These are phyloP conservation scores for Ascochyta rabiei DNA, from an alignment of 2,329 filamentous ascomycete genomes.

Conservation along the genomic window DNA sequence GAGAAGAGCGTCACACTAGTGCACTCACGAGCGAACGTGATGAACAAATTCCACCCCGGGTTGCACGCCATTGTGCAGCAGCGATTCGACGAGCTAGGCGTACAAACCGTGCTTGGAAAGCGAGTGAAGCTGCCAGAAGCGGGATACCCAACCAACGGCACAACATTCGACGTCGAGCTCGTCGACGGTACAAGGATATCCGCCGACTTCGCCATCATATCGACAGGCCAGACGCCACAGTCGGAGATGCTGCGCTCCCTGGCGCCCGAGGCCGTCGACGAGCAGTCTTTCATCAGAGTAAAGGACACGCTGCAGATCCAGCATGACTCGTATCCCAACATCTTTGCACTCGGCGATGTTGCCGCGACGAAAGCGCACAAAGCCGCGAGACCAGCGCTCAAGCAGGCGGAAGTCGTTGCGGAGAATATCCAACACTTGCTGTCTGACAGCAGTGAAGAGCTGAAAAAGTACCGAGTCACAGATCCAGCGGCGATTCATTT, in stretches of 20 bases:
- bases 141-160: conserved; percentile 2
- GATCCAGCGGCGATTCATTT: conserved; percentile 19
- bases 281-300: conserved; percentile 58
- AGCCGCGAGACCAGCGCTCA: conserved; percentile 3
- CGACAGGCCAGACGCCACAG: conserved; percentile 65
- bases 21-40: conserved; percentile 61
- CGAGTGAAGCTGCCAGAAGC: not conserved
- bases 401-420: conserved; percentile 7
- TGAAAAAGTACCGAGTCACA: conserved; percentile 4
- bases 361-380: conserved; percentile 44
- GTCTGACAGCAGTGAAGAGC: not conserved
- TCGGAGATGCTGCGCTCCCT: conserved; percentile 56
- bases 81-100: conserved; percentile 58
- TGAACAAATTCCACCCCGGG: conserved; percentile 54
- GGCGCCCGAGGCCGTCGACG: conserved; percentile 53
- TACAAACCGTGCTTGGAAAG: conserved; percentile 48
- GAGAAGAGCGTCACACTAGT: conserved; percentile 63
- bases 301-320: conserved; percentile 63
- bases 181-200: not conserved
- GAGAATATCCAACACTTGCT: conserved; percentile 3
- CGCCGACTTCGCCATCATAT: conserved; percentile 55
- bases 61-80: conserved; percentile 52
- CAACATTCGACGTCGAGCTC: conserved; percentile 3
- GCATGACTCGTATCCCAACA: conserved; percentile 55
- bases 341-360: conserved; percentile 71